Evolutionary conservation across 495 filamentous ascomycete genomes (phyloP), one percentile per base, ranked within the genome.

Genomic region (Oleoguttula mirabilis): DNA sequence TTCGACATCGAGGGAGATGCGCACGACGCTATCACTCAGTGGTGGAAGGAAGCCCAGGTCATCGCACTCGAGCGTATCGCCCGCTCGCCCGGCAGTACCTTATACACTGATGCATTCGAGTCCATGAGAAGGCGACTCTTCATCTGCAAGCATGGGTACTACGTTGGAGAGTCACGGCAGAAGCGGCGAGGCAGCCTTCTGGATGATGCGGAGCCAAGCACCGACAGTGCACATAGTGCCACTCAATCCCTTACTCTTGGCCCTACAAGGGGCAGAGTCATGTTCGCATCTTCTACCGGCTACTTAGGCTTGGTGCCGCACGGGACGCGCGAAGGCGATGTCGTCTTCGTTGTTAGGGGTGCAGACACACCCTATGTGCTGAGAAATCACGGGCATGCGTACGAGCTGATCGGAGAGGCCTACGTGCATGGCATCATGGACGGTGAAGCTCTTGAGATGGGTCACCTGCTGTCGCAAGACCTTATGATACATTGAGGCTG

Each of bases 101-200:
- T 31, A 23, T 46, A 45, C 21, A 25, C 34, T 19, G 41, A 45
- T 21, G 41, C 47, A 5, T 51, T 51, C 42, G 47, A 51, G 25
- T 41, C 47, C 16, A 34, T 51, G 36, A 41, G 47, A 3, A 12
- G 47, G 1, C 22, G 34, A 19, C 24, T 51, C 7, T 21, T 14
- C 10, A 6, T 51, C 10, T 51, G 47, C 36, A 51, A 33, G 22
- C 47, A 51, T 25, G 47, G 47, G 5, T 45, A 51, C 37, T 51
- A 51, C 28, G 19, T 45, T 27, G 34, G 32, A 17, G 34, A 45
- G 6, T 7, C 21, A 12, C 3, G 15, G 11, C 15, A 24, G 3
- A 12, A 10, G 6, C 41, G 42, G 3, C 34, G 37, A 4, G n/a
- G 17, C 20, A 51, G 47, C 31, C 21, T 51, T 17, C 42, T 51